A percentile compares a stretch with the other conserved stretches of the same genome.
Evolutionary conservation across 2,329 filamentous ascomycete species (phyloP).

Genomic region (Dryadomyces sulphureus): DNA sequence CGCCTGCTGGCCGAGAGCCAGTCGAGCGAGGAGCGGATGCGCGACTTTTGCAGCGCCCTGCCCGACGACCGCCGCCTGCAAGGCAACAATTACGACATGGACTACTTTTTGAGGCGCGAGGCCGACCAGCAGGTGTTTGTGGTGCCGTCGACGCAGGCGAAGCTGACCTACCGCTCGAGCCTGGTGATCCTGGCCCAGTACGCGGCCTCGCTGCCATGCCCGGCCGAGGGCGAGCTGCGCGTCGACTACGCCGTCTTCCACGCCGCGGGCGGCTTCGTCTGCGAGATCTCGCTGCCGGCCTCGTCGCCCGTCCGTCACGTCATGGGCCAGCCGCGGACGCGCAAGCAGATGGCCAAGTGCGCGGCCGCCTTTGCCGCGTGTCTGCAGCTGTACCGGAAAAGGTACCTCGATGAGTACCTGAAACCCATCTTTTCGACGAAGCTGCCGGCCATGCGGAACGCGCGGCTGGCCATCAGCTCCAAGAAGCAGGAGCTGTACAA

Average conservation of each 20-base stretch:
- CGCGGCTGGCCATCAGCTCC: constrained; percentile 63
- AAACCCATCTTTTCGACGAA: constrained; percentile 57
- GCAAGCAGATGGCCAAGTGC: constrained; percentile 69
- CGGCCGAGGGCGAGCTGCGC: constrained; percentile 18
- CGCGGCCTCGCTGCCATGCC: constrained; percentile 48
- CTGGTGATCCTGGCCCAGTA: constrained; percentile 60
- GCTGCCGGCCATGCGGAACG: constrained; percentile 75
- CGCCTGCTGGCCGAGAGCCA: constrained; percentile 43
- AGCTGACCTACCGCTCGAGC: constrained; percentile 62
- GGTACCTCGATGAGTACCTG: constrained; percentile 58
- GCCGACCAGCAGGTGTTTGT: constrained; percentile 36
- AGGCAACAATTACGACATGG: constrained; percentile 41
- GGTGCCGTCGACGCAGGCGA: constrained; percentile 56
- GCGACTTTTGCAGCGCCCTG: constrained; percentile 60
- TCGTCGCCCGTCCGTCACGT: constrained; percentile 55
- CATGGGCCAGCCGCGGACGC: constrained; percentile 46
- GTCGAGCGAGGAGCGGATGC: constrained; percentile 47
- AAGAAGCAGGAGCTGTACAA: constrained; percentile 60
- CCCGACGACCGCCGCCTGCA: constrained; percentile 59
- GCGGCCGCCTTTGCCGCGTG: constrained; percentile 82
- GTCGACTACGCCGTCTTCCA: constrained; percentile 46
- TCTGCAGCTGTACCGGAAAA: constrained; percentile 47
- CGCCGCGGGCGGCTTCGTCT: constrained; percentile 43
- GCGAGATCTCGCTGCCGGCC: constrained; percentile 67
- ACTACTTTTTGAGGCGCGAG: constrained; percentile 38